Conservation (phyloP, 2,329 filamentous ascomycete genomes). For the Parasarocladium wereldwijsianum region DNA sequence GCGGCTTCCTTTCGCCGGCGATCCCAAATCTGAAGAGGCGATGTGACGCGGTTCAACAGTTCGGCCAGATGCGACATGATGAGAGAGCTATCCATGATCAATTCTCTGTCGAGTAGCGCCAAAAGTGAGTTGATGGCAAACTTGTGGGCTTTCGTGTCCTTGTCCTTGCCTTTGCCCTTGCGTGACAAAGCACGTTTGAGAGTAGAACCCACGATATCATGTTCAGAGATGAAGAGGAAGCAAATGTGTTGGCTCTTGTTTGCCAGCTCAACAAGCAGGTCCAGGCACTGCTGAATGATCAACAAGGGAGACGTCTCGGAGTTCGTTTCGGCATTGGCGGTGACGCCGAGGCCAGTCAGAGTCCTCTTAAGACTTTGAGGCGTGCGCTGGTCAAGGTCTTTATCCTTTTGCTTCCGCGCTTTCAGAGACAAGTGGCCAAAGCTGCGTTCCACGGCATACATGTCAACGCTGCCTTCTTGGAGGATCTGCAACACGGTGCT, state of each 20-base stretch:
- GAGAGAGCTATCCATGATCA: slow-evolving; percentile 92
- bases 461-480: slow-evolving; percentile 87
- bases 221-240: slow-evolving; percentile 86
- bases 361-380: slow-evolving; percentile 68
- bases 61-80: slow-evolving; percentile 91
- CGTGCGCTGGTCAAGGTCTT: slow-evolving; percentile 50
- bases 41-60: slow-evolving; percentile 75
- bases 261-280: slow-evolving; percentile 70
- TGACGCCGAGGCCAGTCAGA: slow-evolving; percentile 40
- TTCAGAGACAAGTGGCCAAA: slow-evolving; percentile 86
- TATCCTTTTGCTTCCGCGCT: slow-evolving; percentile 63
- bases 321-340: slow-evolving; percentile 38
- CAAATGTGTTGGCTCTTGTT: slow-evolving; percentile 76
- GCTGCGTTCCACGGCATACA: slow-evolving; percentile 86
- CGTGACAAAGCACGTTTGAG: slow-evolving; percentile 63
- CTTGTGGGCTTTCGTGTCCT: slow-evolving; percentile 70
- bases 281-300: slow-evolving; percentile 90
- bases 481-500: slow-evolving; percentile 85
- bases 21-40: slow-evolving; percentile 68
- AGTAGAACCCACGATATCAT: slow-evolving; percentile 59
- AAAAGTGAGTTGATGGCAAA: slow-evolving; percentile 88
- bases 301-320: slow-evolving; percentile 87
- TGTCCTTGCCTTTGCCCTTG: slow-evolving; percentile 85
- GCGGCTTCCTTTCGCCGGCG: slow-evolving; percentile 66
- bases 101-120: slow-evolving; percentile 74